phyloP scores from a whole-genome alignment of 202 grass and related monocot species.

The Setaria viridis region DNA sequence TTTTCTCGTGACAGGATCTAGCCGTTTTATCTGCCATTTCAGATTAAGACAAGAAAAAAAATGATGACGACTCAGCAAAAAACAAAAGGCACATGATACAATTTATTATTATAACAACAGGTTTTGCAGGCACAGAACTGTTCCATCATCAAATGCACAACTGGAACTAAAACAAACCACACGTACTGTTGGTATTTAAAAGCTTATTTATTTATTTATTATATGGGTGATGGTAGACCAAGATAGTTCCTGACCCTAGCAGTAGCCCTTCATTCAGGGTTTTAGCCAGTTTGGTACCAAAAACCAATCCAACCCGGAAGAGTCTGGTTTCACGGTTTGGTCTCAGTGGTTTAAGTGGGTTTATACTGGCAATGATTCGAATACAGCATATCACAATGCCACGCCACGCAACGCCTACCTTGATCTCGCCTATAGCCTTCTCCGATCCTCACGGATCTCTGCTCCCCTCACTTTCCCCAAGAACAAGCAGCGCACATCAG shows the following conservation, averaged over 20 bases:
- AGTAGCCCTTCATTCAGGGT: neutral
- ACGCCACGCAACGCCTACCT: neutral
- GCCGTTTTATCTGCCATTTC: constrained; percentile 82
- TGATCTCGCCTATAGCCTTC: neutral
- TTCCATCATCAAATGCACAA: constrained; percentile 23
- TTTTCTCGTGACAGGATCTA: constrained; percentile 80
- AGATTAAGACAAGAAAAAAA: constrained; percentile 34
- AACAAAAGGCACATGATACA: constrained; percentile 30
- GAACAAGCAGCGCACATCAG: neutral
- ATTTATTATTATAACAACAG: constrained; percentile 34
- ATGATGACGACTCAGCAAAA: constrained; percentile 15
- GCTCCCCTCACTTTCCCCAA: neutral
- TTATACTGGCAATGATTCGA: neutral
- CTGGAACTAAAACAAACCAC: constrained; percentile 15
- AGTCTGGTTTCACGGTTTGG: neutral
- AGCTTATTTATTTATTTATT: neutral
- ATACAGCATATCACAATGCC: neutral
- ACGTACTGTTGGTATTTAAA: constrained; percentile 6
- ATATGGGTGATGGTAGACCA: neutral
- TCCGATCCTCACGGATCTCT: neutral
- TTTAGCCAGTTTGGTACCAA: neutral
- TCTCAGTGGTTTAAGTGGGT: neutral
- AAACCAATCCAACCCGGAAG: neutral
- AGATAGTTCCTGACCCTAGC: neutral
- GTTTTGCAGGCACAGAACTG: neutral